Evolutionary conservation across 805 yeast species (phyloP).

Genomic region (Peterozyma xylosa): DNA sequence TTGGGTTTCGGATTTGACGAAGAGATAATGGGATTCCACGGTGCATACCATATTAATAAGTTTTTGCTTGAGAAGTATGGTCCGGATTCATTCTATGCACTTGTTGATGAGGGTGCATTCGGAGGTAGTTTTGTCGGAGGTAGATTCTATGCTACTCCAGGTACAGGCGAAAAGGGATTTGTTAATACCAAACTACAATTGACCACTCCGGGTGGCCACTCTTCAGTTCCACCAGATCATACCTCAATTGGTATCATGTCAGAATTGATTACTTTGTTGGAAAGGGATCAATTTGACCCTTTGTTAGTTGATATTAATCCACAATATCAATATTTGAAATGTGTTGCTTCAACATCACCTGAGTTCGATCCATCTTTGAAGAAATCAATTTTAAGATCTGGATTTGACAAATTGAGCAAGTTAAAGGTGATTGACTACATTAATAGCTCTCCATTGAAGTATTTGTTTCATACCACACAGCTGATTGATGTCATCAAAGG

Average conservation of each 20-base stretch:
- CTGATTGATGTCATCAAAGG: slow-evolving; percentile 63
- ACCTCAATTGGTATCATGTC: slow-evolving; percentile 68
- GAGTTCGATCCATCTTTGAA: slow-evolving; percentile 15
- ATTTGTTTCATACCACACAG: slow-evolving; percentile 51
- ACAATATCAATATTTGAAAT: slow-evolving; percentile 48
- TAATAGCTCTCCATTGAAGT: slow-evolving; percentile 20
- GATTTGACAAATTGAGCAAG: slow-evolving; percentile 25
- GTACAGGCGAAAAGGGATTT: slow-evolving; percentile 58
- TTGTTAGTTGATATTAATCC: slow-evolving; percentile 49
- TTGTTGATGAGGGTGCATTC: slow-evolving; percentile 65
- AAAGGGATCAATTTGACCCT: slow-evolving; percentile 43
- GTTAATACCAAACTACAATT: slow-evolving; percentile 35
- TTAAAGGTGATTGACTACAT: slow-evolving; percentile 23
- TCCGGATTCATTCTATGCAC: slow-evolving; percentile 43
- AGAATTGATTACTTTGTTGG: slow-evolving; percentile 46
- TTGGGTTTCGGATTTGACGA: slow-evolving; percentile 73
- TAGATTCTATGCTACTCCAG: slow-evolving; percentile 43
- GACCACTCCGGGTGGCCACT: slow-evolving; percentile 69
- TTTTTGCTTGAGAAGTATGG: slow-evolving; percentile 49
- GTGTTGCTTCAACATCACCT: slow-evolving; percentile 40
- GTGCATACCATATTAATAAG: slow-evolving; percentile 34
- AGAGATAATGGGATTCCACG: slow-evolving; percentile 54
- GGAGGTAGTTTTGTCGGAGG: slow-evolving; percentile 33
- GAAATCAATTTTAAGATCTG: slow-evolving; percentile 27
- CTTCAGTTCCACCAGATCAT: slow-evolving; percentile 73